Evolutionary conservation across 306 rosid species (phyloP).

Genomic region (Trichosanthes truncata): DNA sequence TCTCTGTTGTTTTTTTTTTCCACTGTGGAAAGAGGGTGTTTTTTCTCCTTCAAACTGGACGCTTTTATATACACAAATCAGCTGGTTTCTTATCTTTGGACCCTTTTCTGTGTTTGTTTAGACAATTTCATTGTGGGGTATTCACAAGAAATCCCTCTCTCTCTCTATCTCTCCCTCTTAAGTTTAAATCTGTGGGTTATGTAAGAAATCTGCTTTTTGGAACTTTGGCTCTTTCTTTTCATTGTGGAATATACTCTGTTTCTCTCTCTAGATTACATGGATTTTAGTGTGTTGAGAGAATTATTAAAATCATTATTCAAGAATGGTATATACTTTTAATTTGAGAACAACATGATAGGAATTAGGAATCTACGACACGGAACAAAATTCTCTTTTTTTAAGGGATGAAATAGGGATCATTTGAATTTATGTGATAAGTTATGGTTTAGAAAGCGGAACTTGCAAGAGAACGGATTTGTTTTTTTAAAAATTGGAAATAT

Average conservation of each 20-base stretch:
- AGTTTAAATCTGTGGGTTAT: too few species aligned
- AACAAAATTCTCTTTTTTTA: too few species aligned
- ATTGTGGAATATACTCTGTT: neutral
- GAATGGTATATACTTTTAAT: too few species aligned
- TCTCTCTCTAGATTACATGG: too few species aligned
- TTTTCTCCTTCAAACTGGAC: neutral
- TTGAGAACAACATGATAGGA: neutral
- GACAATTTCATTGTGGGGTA: neutral
- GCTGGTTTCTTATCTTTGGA: neutral
- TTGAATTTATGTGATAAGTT: neutral
- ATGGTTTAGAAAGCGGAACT: neutral
- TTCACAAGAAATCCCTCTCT: slow-evolving; percentile 1
- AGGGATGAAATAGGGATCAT: neutral
- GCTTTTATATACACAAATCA: neutral
- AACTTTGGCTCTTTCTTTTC: neutral
- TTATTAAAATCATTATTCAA: too few species aligned
- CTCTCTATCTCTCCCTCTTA: neutral
- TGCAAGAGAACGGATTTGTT: neutral
- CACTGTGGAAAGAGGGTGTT: too few species aligned
- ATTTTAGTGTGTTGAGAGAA: too few species aligned
- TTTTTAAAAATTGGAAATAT: too few species aligned
- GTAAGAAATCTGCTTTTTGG: too few species aligned
- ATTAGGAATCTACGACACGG: neutral
- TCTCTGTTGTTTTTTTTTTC: neutral
- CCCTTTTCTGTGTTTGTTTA: neutral